Evolutionary conservation across 2,329 filamentous ascomycete genomes (phyloP).

Genomic region (Diatrype stigma): DNA sequence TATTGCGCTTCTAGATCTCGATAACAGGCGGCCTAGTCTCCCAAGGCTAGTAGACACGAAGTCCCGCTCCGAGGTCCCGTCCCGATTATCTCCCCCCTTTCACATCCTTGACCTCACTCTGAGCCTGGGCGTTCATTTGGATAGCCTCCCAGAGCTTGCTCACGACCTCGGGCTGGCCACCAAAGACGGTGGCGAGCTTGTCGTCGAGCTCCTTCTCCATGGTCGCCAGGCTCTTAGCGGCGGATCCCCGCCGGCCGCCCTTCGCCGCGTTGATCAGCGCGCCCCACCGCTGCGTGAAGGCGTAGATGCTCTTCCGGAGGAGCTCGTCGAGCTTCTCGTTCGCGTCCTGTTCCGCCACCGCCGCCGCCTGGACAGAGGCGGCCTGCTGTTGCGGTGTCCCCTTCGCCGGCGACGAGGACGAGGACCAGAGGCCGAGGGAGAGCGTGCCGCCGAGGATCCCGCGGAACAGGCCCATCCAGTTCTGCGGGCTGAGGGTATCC

Average conservation of each 20-base stretch:
- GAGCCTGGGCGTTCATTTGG: slow-evolving; percentile 50
- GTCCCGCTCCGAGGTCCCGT: background rate
- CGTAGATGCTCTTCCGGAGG: slow-evolving; percentile 58
- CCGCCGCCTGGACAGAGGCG: slow-evolving; percentile 9
- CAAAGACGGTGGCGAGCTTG: slow-evolving; percentile 54
- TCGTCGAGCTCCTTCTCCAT: slow-evolving; percentile 54
- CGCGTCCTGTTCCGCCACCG: slow-evolving; percentile 45
- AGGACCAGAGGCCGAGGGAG: slow-evolving; percentile 30
- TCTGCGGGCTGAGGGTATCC: slow-evolving; percentile 57
- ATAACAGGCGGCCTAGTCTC: too few relatives aligned
- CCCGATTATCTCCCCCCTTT: slow-evolving; percentile 17
- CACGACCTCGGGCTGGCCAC: slow-evolving; percentile 55
- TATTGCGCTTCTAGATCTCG: too few relatives aligned
- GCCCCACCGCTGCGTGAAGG: slow-evolving; percentile 59
- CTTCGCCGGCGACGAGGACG: slow-evolving; percentile 13
- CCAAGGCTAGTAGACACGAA: too few relatives aligned
- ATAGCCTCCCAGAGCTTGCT: slow-evolving; percentile 59
- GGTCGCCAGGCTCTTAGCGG: slow-evolving; percentile 47
- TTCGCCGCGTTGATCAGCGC: slow-evolving; percentile 46
- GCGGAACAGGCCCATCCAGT: slow-evolving; percentile 55
- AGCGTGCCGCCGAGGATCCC: slow-evolving; percentile 53
- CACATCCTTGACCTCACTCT: slow-evolving; percentile 36
- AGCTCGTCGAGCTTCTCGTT: slow-evolving; percentile 62
- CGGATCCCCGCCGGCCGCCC: slow-evolving; percentile 42
- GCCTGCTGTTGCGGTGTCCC: slow-evolving; percentile 8